Evolutionary conservation across 2,329 filamentous ascomycete genomes (phyloP).

Genomic region (Botrytis elliptica): DNA sequence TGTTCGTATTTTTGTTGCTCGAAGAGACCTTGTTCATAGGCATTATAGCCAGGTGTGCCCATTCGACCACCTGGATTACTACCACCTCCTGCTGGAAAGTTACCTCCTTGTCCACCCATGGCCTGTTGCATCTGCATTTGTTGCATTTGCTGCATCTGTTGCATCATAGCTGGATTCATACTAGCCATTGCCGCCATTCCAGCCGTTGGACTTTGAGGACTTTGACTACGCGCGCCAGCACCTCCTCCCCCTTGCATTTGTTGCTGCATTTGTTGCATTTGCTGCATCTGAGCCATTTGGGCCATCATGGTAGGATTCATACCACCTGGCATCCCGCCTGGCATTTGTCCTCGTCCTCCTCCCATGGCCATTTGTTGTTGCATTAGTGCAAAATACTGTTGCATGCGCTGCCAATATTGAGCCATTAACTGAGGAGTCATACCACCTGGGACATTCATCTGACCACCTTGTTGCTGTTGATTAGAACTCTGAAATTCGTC

Average conservation of each 20-base stretch:
- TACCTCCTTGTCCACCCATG: slow-evolving; percentile 37
- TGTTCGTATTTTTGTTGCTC: slow-evolving; percentile 79
- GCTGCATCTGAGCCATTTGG: slow-evolving; percentile 72
- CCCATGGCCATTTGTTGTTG: slow-evolving; percentile 86
- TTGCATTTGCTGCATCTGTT: slow-evolving; percentile 52
- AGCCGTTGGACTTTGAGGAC: slow-evolving; percentile 36
- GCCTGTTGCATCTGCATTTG: slow-evolving; percentile 49
- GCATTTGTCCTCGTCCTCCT: slow-evolving; percentile 56
- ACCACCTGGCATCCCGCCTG: slow-evolving; percentile 52
- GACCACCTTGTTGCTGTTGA: slow-evolving; percentile 36
- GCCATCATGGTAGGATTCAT: slow-evolving; percentile 77
- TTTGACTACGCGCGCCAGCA: slow-evolving; percentile 36
- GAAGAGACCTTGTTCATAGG: slow-evolving; percentile 71
- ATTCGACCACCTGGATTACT: slow-evolving; percentile 46
- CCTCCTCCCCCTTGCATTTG: slow-evolving; percentile 43
- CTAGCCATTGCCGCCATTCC: slow-evolving; percentile 39
- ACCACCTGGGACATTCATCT: slow-evolving; percentile 49
- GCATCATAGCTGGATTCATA: slow-evolving; percentile 51
- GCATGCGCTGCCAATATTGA: slow-evolving; percentile 97
- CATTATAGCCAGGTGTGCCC: slow-evolving; percentile 47
- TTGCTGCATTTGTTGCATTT: slow-evolving; percentile 64
- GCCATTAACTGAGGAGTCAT: slow-evolving; percentile 98
- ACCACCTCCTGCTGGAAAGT: slow-evolving; percentile 37
- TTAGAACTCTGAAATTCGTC: slow-evolving; percentile 48
- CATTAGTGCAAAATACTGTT: slow-evolving; percentile 95